Evolutionary conservation across 169 alveolate genomes (phyloP), one percentile per base, ranked within the genome.

Genomic region (Cyclospora cayetanensis): DNA sequence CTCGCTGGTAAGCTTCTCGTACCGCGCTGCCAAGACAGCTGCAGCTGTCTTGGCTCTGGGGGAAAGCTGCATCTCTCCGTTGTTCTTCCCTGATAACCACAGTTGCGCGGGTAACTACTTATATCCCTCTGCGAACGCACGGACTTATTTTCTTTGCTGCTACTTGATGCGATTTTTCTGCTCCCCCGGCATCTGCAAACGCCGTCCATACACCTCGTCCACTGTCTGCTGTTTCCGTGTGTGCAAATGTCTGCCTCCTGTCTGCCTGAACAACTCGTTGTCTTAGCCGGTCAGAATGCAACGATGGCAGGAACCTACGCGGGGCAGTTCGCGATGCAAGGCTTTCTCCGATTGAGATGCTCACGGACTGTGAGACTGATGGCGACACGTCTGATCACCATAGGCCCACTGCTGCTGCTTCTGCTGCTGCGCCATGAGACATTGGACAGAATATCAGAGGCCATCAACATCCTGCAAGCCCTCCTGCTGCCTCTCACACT

Each of bases 221-320:
- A n/a, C n/a, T n/a, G n/a, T n/a, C n/a, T n/a, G n/a, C n/a, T n/a
- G n/a, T n/a, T n/a, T n/a, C n/a, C n/a, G n/a, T n/a, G n/a, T n/a
- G n/a, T n/a, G n/a, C n/a, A n/a, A n/a, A n/a, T n/a, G n/a, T n/a
- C n/a, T n/a, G n/a, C n/a, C n/a, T n/a, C n/a, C n/a, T n/a, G n/a
- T n/a, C n/a, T n/a, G n/a, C n/a, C n/a, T n/a, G n/a, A n/a, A n/a
- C n/a, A n/a, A n/a, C n/a, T n/a, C n/a, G n/a, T n/a, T 46, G n/a
- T 46, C 60, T 22, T 86, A 43, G 93, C 93, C 2, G 93, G 93
- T 1, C 93, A 89, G 84, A 70, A 41, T 18, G 87, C 93, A 25
- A 65, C 93, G 43, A 89, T 89, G 89, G 85, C 90, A 1, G 93
- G 93, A 22, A 89, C 93, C 9, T 89, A 50, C 72, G 93, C 93